These are phyloP conservation scores for Trypanosoma avium DNA, from an alignment of 208 protist species.

Conservation along the genomic window DNA sequence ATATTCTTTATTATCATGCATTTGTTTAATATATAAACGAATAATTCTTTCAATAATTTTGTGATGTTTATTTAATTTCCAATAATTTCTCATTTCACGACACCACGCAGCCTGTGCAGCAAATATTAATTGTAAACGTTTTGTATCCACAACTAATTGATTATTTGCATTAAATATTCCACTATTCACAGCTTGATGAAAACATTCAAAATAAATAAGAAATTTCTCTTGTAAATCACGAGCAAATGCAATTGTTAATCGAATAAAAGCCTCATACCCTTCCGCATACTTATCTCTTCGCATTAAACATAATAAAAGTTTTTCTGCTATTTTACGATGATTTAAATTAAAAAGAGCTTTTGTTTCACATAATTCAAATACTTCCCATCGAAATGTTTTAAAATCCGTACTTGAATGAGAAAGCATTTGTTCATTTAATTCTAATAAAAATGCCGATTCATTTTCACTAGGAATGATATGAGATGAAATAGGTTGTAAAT, in stretches of 20 bases:
- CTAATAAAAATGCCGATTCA: constrained; percentile 63
- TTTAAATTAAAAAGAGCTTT: constrained; percentile 68
- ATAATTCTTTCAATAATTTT: constrained; percentile 53
- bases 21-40: constrained; percentile 61
- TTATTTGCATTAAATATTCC: constrained; percentile 75
- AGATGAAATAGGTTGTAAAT: constrained; percentile 49
- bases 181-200: constrained; percentile 76
- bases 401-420: constrained; percentile 84
- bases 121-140: constrained; percentile 81
- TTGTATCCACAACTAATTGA: constrained; percentile 59
- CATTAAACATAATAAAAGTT: constrained; percentile 60
- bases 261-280: constrained; percentile 81
- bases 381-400: constrained; percentile 80
- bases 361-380: constrained; percentile 70
- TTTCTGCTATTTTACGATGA: constrained; percentile 73
- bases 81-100: constrained; percentile 74
- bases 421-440: constrained; percentile 84
- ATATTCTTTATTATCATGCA: constrained; percentile 83
- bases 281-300: constrained; percentile 53
- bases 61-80: constrained; percentile 28
- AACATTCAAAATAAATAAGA: constrained; percentile 81
- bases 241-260: constrained; percentile 81
- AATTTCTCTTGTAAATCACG: constrained; percentile 76
- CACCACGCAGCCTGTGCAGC: constrained; percentile 82
- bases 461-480: neutral